These are phyloP conservation scores for Cynara cardunculus DNA, from an alignment of 129 eudicot species.

Conservation along the genomic window DNA sequence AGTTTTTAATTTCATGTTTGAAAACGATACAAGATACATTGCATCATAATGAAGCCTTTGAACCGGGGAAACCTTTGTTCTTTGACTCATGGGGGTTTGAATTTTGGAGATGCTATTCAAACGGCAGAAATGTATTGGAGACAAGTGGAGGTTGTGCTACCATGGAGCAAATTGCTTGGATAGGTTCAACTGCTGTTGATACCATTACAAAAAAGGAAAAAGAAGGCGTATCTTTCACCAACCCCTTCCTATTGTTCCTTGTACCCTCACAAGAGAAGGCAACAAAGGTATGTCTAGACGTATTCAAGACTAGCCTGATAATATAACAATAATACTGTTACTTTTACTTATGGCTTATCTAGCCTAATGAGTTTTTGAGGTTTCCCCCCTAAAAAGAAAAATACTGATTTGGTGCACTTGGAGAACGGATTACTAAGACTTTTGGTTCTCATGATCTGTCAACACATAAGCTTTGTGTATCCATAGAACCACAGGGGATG, in stretches of 20 bases:
- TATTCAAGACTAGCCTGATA: neutral
- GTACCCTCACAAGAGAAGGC: conserved; percentile 88
- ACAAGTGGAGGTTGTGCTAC: conserved; percentile 52
- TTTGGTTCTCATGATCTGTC: neutral
- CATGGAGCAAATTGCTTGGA: conserved; percentile 82
- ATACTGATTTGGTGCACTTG: neutral
- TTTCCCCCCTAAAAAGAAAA: neutral
- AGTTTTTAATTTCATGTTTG: conserved; percentile 65
- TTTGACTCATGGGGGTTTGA: conserved; percentile 77
- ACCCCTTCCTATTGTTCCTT: conserved; percentile 69
- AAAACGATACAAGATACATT: conserved; percentile 54
- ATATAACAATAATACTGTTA: neutral
- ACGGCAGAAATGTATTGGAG: conserved; percentile 62
- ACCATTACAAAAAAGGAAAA: conserved; percentile 72
- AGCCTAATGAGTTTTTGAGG: neutral
- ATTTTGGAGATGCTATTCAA: conserved; percentile 72
- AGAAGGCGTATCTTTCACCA: conserved; percentile 54
- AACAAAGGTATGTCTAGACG: conserved; percentile 45
- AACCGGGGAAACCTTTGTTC: conserved; percentile 50
- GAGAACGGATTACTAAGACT: neutral
- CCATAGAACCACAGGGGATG: neutral
- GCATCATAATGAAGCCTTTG: conserved; percentile 37
- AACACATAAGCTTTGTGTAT: neutral
- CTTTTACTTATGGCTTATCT: neutral
- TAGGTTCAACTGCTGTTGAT: conserved; percentile 76